Evolutionary conservation across 495 filamentous ascomycete species (phyloP).

Genomic region (Cryomyces minteri): DNA sequence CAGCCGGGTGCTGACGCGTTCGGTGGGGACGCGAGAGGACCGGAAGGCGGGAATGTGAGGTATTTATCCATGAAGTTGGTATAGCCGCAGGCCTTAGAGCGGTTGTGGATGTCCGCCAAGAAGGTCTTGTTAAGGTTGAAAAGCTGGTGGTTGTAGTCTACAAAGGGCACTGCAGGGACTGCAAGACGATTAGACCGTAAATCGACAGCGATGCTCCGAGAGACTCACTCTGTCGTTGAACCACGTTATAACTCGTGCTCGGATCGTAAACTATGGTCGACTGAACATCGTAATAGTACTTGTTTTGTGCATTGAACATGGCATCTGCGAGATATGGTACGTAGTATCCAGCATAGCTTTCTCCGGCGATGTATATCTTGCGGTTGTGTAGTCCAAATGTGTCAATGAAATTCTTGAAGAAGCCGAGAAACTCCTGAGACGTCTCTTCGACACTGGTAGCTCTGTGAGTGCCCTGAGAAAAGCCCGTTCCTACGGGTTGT

Average conservation of each 20-base stretch:
- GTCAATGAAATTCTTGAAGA: conserved; percentile 45
- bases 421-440: conserved; percentile 39
- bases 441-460: conserved; percentile 35
- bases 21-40: conserved; percentile 29
- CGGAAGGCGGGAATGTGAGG: conserved; percentile 49
- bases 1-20: conserved; percentile 25
- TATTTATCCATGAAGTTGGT: conserved; percentile 39
- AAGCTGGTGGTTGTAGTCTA: conserved; percentile 40
- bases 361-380: conserved; percentile 44
- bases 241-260: conserved; percentile 30
- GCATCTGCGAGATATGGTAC: conserved; percentile 63
- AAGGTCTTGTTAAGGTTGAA: conserved; percentile 53
- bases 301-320: conserved; percentile 53
- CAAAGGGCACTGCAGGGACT: conserved; percentile 42
- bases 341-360: conserved; percentile 54
- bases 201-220: background rate
- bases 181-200: conserved; percentile 5
- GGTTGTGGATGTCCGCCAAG: conserved; percentile 33
- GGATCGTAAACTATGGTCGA: conserved; percentile 57
- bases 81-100: conserved; percentile 44
- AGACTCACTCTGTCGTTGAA: conserved; percentile 25
- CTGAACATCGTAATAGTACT: conserved; percentile 43
- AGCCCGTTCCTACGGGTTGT: conserved; percentile 23
- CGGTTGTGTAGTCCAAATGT: conserved; percentile 39
- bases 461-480: conserved; percentile 33